Base-by-base conservation (phyloP, 129 eudicot genomes). In the Tanacetum coccineum region DNA sequence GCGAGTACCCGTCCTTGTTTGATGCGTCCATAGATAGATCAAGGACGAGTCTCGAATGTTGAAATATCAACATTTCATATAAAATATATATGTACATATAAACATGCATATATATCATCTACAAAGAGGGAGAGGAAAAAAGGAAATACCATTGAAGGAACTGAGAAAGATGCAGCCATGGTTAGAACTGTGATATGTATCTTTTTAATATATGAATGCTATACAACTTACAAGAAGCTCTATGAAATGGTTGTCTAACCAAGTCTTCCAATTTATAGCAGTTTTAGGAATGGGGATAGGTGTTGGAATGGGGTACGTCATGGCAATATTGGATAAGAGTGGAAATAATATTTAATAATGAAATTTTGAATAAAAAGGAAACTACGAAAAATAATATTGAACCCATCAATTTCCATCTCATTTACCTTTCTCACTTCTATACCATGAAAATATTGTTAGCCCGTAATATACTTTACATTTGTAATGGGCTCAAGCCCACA, bases 91-190 rank as follows among this genome's bases (percentile, higher is more conserved):
- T 36, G 9, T 7, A 6, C 1, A 45, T 30, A 54, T 52, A 21
- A 9, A 12, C 40, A 36, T 36, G 40, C 40, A 53, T 25, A 36
- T 13, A 3, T 13, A 46, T 22, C 11, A 4, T 49, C 45, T 0
- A 42, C 25, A 56, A 6, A 12, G 21, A 40, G n/a, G 6, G 13
- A 50, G 62, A 28, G 20, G 32, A 45, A 22, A 51, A 21, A 21
- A 12, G 42, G 42, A 66, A 18, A 44, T 71, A 91, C 97, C 95
- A 87, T 87, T 14, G 95, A 91, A 78, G 93, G 97, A 19, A 72
- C 87, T 10, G 93, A 81, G 87, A 87, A 85, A 81, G 95, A 87
- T 78, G 91, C 72, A 83, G 89, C 88, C 96, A 90, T 90, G 80
- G 88, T 68, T 62, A 79, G 81, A 85, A 81, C 87, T 74, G 72